Percentiles rank a stretch among this genome's conserved stretches.
Evolutionary conservation across 148 eudicot species (phyloP).

Genomic region (Camellia lanceoleosa): DNA sequence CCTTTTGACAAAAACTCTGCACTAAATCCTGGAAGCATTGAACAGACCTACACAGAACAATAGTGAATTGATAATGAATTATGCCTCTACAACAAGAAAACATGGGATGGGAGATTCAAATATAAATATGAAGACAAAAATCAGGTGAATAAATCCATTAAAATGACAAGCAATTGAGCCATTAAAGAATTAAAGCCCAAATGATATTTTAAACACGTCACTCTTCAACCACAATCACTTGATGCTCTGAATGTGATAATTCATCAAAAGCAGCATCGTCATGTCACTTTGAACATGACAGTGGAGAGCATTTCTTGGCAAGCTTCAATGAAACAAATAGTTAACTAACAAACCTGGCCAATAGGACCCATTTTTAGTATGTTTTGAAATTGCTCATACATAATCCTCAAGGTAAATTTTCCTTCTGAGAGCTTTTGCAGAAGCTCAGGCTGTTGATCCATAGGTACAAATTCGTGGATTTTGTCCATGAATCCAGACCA

Average conservation of each 20-base stretch:
- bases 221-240: no score
- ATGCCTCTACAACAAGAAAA: background rate
- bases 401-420: slow-evolving; percentile 82
- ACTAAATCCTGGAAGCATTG: slow-evolving; percentile 90
- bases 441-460: slow-evolving; percentile 99
- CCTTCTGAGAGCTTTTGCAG: slow-evolving; percentile 96
- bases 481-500: slow-evolving; percentile 98
- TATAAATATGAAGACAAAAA: background rate
- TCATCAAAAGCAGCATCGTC: no score
- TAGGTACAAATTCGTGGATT: slow-evolving; percentile 94
- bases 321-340: slow-evolving; percentile 9
- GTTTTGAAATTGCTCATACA: slow-evolving; percentile 97
- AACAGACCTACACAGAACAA: slow-evolving; percentile 56
- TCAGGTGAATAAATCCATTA: background rate
- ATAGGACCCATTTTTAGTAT: slow-evolving; percentile 97
- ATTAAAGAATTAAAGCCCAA: background rate
- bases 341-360: slow-evolving; percentile 65
- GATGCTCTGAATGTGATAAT: background rate
- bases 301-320: background rate
- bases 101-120: background rate
- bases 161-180: background rate
- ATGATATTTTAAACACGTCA: no score
- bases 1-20: slow-evolving; percentile 89
- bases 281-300: background rate
- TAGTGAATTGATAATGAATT: background rate